Base-by-base conservation (phyloP, 345 rosid genomes). In the Camelina laxa region DNA sequence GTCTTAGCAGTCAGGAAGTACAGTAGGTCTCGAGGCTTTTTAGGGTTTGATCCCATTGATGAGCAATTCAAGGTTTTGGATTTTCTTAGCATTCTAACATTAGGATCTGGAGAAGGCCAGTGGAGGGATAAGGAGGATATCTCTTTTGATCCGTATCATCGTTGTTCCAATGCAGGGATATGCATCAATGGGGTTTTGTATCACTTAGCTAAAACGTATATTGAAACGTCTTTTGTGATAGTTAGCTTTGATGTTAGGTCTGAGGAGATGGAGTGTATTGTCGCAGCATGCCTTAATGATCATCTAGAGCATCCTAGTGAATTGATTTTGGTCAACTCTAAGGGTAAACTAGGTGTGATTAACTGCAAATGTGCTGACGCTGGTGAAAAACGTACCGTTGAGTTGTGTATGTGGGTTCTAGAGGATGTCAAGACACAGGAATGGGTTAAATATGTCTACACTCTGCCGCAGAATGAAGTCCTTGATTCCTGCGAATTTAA, bases 151-250 rank as follows among this genome's bases (percentile, higher is more conserved):
- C 0, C 0, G 9, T 61, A 39, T 2, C 1, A 7, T 0, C 0
- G 7, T 5, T 44, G 38, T 44, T 44, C 27, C 6, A 9, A 1
- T 15, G 15, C n/a, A 44, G 67, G 22, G 53, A 62, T 62, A 22
- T 62, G 67, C 38, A 62, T 39, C 33, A 41, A 21, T 61, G 66
- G 66, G 1, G 65, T 60, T 60, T 20, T 41, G 11, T 60, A 60
- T 61, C 14, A 62, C 67, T 22, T 61, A 14, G 20, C 7, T 39
- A 2, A 7, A 4, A 21, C 2, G 0, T 0, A 0, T 10, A 2
- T 0, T 10, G 63, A 0, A 0, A 0, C n/a, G 11, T 17, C 22
- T 33, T 33, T 33, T 33, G 24, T 10, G 12, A 14, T 61, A 13
- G 50, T 41, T 61, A 0, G 66, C 50, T 13, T 61, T 41, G 66